A percentile compares a stretch with the other conserved stretches of the same genome.
These are phyloP conservation scores for Magnolia changhungtana DNA, from an alignment of 164 flowering plant genomes.

Conservation along the genomic window DNA sequence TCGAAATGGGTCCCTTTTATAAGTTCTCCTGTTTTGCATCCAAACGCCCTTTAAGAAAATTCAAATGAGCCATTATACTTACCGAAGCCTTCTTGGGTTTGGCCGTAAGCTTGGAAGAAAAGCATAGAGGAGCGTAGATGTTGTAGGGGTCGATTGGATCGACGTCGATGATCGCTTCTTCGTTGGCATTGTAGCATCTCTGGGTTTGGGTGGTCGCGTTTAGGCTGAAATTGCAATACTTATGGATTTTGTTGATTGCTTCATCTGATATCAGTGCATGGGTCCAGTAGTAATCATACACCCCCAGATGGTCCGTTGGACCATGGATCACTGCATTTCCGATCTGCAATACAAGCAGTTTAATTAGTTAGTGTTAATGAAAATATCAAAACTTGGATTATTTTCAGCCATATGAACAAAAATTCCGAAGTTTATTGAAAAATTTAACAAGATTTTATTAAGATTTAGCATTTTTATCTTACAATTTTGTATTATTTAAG, in stretches of 20 bases:
- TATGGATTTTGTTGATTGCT: conserved; percentile 10
- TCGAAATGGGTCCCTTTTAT: too few relatives aligned
- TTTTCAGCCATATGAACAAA: too few relatives aligned
- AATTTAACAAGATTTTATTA: too few relatives aligned
- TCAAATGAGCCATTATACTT: conserved; percentile 4
- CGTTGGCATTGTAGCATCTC: conserved; percentile 18
- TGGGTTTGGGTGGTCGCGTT: neutral
- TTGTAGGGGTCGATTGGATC: conserved; percentile 44
- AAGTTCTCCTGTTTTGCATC: too few relatives aligned
- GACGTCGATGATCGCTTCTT: neutral
- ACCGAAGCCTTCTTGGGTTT: conserved; percentile 38
- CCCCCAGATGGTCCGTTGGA: conserved; percentile 50
- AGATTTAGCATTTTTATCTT: too few relatives aligned
- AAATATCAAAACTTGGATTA: neutral
- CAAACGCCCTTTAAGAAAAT: too few relatives aligned
- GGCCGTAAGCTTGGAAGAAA: conserved; percentile 25
- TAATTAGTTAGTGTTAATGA: neutral
- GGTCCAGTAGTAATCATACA: conserved; percentile 49
- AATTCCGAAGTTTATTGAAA: neutral
- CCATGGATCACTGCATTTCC: conserved; percentile 74
- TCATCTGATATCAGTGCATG: conserved; percentile 61
- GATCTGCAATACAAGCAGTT: conserved; percentile 38
- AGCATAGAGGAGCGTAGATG: conserved; percentile 65
- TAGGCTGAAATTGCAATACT: conserved; percentile 45
- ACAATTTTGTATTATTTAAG: too few relatives aligned